Evolutionary conservation across 148 eudicot species (phyloP).

Genomic region (Silene latifolia): DNA sequence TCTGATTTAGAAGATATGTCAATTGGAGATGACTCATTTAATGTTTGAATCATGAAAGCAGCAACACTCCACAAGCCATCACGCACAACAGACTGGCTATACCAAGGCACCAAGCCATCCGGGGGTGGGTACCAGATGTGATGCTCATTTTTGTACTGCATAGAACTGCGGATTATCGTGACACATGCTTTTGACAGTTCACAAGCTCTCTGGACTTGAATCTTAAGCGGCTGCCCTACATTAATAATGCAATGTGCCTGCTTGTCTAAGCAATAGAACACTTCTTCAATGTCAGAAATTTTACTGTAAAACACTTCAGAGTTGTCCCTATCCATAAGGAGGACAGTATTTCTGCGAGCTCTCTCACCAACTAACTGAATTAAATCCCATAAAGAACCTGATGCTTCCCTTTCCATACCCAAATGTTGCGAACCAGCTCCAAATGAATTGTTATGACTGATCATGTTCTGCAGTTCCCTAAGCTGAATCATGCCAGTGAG

Average conservation of each 20-base stretch:
- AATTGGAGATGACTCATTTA: constrained; percentile 49
- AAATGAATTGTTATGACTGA: constrained; percentile 53
- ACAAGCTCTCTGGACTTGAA: constrained; percentile 78
- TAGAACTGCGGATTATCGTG: constrained; percentile 51
- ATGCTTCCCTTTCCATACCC: constrained; percentile 41
- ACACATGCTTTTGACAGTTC: constrained; percentile 81
- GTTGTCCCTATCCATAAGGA: constrained; percentile 97
- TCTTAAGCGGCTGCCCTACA: constrained; percentile 47
- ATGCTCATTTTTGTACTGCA: constrained; percentile 68
- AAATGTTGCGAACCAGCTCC: constrained; percentile 39
- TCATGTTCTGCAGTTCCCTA: constrained; percentile 69
- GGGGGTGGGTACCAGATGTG: constrained; percentile 92
- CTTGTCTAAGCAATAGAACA: constrained; percentile 72
- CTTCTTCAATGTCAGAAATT: constrained; percentile 81
- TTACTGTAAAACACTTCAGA: constrained; percentile 95
- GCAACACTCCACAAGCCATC: constrained; percentile 89
- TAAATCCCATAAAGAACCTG: constrained; percentile 92
- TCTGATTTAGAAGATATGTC: constrained; percentile 57
- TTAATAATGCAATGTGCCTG: constrained; percentile 57
- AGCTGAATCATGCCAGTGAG: constrained; percentile 83
- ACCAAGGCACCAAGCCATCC: constrained; percentile 94
- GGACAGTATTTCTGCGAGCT: constrained; percentile 81
- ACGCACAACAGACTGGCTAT: constrained; percentile 58
- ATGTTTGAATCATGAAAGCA: constrained; percentile 61
- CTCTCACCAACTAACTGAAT: constrained; percentile 92